Conservation (phyloP, 2,329 filamentous ascomycete species). For the Ampelomyces quisqualis region DNA sequence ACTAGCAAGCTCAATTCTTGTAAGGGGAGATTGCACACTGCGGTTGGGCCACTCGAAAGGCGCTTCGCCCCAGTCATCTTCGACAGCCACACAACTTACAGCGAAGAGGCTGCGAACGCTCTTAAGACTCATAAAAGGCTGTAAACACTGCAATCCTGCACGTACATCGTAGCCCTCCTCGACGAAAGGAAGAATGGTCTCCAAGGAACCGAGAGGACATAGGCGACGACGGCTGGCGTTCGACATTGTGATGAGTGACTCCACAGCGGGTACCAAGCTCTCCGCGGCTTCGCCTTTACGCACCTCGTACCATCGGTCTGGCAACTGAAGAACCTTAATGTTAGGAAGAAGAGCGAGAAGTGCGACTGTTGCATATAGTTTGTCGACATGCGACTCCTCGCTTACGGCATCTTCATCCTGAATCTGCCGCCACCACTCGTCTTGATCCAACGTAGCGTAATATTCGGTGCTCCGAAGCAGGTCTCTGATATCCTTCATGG, state of each 20-base stretch:
- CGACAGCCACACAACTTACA: slow-evolving; percentile 34
- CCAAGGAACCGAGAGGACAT: slow-evolving; percentile 24
- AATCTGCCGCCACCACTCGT: slow-evolving; percentile 33
- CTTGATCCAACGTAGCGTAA: slow-evolving; percentile 17
- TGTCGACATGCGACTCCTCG: slow-evolving; percentile 14
- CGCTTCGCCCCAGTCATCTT: slow-evolving; percentile 34
- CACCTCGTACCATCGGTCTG: slow-evolving; percentile 31
- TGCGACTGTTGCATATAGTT: slow-evolving; percentile 25
- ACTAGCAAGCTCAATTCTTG: slow-evolving; percentile 32
- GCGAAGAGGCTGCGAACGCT: slow-evolving; percentile 33
- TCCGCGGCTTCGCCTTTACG: slow-evolving; percentile 18
- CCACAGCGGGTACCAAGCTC: slow-evolving; percentile 20
- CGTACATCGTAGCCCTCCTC: slow-evolving; percentile 33
- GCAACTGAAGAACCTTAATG: slow-evolving; percentile 29
- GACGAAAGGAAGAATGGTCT: slow-evolving; percentile 35
- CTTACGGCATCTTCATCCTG: slow-evolving; percentile 21
- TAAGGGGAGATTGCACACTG: slow-evolving; percentile 23
- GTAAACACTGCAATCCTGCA: slow-evolving; percentile 30
- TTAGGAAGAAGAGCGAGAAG: slow-evolving; percentile 35
- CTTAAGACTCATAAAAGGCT: slow-evolving; percentile 30
- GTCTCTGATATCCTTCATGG: slow-evolving; percentile 23
- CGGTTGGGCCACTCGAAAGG: slow-evolving; percentile 32
- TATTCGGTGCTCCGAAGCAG: slow-evolving; percentile 19
- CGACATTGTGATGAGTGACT: slow-evolving; percentile 18
- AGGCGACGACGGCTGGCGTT: slow-evolving; percentile 11